Conservation (phyloP, 2,329 filamentous ascomycete genomes). For the Fusarium sp. region DNA sequence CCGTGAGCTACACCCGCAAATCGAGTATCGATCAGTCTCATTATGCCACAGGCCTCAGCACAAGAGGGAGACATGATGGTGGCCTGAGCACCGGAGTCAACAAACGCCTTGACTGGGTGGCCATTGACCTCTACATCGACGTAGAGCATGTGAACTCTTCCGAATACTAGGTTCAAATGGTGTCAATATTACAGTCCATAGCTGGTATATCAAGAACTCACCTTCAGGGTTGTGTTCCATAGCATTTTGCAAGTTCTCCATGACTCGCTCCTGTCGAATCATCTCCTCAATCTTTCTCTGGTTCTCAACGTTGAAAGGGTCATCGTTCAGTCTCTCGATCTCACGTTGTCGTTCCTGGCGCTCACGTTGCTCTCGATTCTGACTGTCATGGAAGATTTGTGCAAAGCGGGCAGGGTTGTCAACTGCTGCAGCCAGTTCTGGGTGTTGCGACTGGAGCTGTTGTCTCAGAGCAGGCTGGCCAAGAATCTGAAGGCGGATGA, state of each 20-base stretch:
- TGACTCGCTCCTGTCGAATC: conserved; percentile 92
- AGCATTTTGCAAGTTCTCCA: conserved; percentile 94
- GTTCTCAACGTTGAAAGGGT: conserved; percentile 92
- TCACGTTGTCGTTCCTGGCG: conserved; percentile 82
- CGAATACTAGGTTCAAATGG: conserved; percentile 73
- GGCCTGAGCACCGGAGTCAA: conserved; percentile 96
- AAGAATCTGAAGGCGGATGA: conserved; percentile 82
- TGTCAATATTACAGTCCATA: not conserved
- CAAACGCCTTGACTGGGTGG: conserved; percentile 90
- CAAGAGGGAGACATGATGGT: conserved; percentile 98
- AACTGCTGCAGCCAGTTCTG: conserved; percentile 78
- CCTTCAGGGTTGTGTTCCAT: conserved; percentile 98
- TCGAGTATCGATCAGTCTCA: conserved; percentile 91
- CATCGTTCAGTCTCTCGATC: conserved; percentile 86
- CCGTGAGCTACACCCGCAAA: conserved; percentile 93
- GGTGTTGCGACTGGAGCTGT: conserved; percentile 76
- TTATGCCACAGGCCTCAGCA: conserved; percentile 92
- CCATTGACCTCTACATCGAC: conserved; percentile 95
- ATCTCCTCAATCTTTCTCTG: conserved; percentile 96
- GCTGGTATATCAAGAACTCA: conserved; percentile 53
- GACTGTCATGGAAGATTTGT: conserved; percentile 73
- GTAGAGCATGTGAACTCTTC: conserved; percentile 94
- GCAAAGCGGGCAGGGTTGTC: conserved; percentile 81
- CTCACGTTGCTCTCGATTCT: conserved; percentile 74
- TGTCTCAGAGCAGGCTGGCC: conserved; percentile 78